A percentile compares a stretch with the other conserved stretches of the same genome.
Conservation (phyloP, 2,329 filamentous ascomycete genomes). For the Pseudogymnoascus sp. region DNA sequence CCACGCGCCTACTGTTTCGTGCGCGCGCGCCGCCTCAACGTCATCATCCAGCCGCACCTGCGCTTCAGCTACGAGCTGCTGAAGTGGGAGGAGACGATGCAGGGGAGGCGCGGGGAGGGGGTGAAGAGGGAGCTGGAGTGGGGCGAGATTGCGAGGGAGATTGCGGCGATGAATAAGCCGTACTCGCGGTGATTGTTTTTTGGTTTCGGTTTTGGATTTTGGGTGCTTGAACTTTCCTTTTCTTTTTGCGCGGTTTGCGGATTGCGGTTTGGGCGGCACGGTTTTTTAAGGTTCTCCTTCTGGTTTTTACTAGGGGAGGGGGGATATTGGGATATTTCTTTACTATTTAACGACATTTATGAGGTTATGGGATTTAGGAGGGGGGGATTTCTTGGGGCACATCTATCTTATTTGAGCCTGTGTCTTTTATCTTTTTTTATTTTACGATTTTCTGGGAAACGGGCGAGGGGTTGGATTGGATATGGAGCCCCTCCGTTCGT, state of each 20-base stretch:
- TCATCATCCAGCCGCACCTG: slow-evolving; percentile 96
- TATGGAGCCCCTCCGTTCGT: background rate
- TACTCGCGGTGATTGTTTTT: slow-evolving; percentile 38
- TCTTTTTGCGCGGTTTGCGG: background rate
- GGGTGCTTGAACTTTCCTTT: background rate
- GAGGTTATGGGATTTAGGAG: background rate
- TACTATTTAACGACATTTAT: slow-evolving; percentile 1
- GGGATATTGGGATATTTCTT: background rate
- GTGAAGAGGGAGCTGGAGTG: slow-evolving; percentile 80
- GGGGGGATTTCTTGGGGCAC: slow-evolving; percentile 1
- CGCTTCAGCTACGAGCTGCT: slow-evolving; percentile 91
- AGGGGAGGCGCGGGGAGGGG: slow-evolving; percentile 39
- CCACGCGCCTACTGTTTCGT: slow-evolving; percentile 95
- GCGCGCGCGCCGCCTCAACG: slow-evolving; percentile 81
- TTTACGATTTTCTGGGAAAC: background rate
- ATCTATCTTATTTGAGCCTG: background rate
- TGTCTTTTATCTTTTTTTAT: background rate
- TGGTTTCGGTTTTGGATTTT: background rate
- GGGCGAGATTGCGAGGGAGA: slow-evolving; percentile 78
- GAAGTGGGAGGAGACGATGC: slow-evolving; percentile 84
- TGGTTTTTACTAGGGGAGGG: background rate
- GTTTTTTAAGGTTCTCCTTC: background rate
- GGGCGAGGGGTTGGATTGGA: background rate
- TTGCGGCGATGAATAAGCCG: slow-evolving; percentile 91
- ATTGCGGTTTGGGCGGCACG: background rate